Evolutionary conservation across 345 rosid species (phyloP).

Genomic region (Lepidium africanum): DNA sequence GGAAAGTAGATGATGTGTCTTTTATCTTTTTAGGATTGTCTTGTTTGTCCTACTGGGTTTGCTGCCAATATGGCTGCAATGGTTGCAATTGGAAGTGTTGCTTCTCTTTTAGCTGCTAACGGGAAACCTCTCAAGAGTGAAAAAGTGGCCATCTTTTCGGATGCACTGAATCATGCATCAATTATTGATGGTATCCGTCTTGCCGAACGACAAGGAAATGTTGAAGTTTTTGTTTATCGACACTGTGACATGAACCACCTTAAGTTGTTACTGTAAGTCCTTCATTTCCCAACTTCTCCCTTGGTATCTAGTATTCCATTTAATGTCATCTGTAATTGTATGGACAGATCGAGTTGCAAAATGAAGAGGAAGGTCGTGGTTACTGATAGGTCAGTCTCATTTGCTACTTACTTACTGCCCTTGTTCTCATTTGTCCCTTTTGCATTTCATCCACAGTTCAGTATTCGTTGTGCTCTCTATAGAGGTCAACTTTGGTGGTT

Average conservation of each 20-base stretch:
- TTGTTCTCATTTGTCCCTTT: not conserved
- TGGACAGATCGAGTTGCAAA: slow-evolving; percentile 61
- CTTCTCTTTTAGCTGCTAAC: slow-evolving; percentile 50
- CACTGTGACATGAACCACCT: slow-evolving; percentile 90
- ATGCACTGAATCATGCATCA: slow-evolving; percentile 91
- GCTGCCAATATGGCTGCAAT: slow-evolving; percentile 91
- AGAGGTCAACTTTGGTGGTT: not conserved
- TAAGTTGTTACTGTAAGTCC: slow-evolving; percentile 53
- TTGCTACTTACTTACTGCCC: not conserved
- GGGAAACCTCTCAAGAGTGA: slow-evolving; percentile 40
- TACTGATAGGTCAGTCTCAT: slow-evolving; percentile 71
- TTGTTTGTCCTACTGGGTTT: slow-evolving; percentile 97
- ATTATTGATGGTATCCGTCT: slow-evolving; percentile 92
- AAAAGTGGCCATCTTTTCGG: slow-evolving; percentile 86
- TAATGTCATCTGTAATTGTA: slow-evolving; percentile 8
- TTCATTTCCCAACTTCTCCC: slow-evolving; percentile 10
- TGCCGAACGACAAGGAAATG: slow-evolving; percentile 63
- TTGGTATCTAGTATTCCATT: not conserved
- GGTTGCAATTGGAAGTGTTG: slow-evolving; percentile 83
- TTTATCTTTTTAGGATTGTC: slow-evolving; percentile 64
- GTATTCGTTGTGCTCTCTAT: not conserved
- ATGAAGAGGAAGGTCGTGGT: slow-evolving; percentile 84
- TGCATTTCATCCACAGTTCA: too few relatives aligned
- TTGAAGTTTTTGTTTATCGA: slow-evolving; percentile 56
- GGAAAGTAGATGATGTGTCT: slow-evolving; percentile 25